Conservation (phyloP, 2,329 filamentous ascomycete genomes). For the Cryoendolithus antarcticus region DNA sequence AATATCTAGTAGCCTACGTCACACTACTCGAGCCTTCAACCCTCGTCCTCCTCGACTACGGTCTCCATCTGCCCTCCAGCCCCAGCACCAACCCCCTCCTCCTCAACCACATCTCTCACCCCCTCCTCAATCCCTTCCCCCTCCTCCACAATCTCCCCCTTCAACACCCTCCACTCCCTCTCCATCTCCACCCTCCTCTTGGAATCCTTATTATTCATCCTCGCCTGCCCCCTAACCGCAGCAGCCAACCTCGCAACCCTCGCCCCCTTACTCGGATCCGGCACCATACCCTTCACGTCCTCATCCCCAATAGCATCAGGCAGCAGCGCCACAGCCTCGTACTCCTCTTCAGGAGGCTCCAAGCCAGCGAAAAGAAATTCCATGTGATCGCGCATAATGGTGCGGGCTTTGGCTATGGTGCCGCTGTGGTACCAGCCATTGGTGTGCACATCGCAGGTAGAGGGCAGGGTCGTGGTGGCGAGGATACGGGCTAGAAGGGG, state of each 20-base stretch:
- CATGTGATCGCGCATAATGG: conserved; percentile 81
- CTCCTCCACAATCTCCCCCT: conserved; percentile 7
- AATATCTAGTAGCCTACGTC: too few relatives aligned
- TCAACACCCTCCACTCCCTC: conserved; percentile 1
- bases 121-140: conserved; percentile 6
- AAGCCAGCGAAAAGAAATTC: conserved; percentile 28
- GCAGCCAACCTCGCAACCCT: conserved; percentile 5
- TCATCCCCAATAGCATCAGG: conserved; percentile 11
- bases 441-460: conserved; percentile 34
- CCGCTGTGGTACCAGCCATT: conserved; percentile 82
- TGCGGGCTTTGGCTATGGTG: conserved; percentile 57
- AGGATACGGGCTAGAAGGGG: conserved; percentile 58
- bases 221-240: conserved; percentile 4
- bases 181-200: conserved; percentile 7
- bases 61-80: conserved; percentile 4
- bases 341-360: conserved; percentile 18
- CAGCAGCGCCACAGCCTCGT: conserved; percentile 10
- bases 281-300: conserved; percentile 6
- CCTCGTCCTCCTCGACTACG: conserved; percentile 1
- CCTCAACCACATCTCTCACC: conserved; percentile 3
- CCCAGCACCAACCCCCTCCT: conserved; percentile 1
- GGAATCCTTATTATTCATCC: conserved; percentile 6
- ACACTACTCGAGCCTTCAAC: too few relatives aligned
- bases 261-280: conserved; percentile 3
- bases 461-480: conserved; percentile 41